A percentile compares a stretch with the other conserved stretches of the same genome.
Evolutionary conservation across 192 early-diverging fungal genomes (phyloP).

Genomic region (Pilaira anomala): DNA sequence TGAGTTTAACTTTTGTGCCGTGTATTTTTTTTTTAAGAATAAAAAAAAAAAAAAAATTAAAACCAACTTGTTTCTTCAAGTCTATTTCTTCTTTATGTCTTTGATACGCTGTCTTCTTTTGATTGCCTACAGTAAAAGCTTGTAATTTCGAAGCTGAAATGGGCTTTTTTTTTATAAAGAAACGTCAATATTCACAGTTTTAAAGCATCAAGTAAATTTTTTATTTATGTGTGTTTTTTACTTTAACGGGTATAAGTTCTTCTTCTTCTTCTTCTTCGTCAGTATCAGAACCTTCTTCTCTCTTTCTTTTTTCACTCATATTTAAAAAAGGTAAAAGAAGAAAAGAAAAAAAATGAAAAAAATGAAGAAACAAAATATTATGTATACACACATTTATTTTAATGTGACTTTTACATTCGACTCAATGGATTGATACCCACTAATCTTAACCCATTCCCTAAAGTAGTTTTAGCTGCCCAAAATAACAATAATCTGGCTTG

Average conservation of each 20-base stretch:
- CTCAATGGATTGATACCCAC: constrained; percentile 78
- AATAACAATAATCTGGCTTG: constrained; percentile 76
- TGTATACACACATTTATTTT: no score
- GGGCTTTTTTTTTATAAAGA: constrained; percentile 30
- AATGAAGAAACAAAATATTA: no score
- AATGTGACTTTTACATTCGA: constrained; percentile 65
- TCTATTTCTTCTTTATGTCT: constrained; percentile 74
- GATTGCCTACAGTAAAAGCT: constrained; percentile 62
- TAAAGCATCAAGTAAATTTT: not conserved
- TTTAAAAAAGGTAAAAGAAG: no score
- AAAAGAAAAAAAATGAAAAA: no score
- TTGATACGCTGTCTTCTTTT: constrained; percentile 74
- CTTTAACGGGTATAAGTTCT: constrained; percentile 3
- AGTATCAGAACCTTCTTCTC: constrained; percentile 13
- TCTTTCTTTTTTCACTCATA: constrained; percentile 16
- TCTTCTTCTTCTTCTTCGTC: constrained; percentile 21
- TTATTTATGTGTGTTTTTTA: not conserved
- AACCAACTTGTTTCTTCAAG: constrained; percentile 63
- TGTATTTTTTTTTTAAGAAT: constrained; percentile 6
- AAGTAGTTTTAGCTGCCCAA: constrained; percentile 70
- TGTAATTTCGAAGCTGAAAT: constrained; percentile 63
- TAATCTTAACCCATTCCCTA: constrained; percentile 76
- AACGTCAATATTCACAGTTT: not conserved
- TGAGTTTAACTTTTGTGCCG: constrained; percentile 1
- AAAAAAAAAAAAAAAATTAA: not conserved